phyloP scores from a whole-genome alignment of 805 yeast species.

The Candida anglica region DNA sequence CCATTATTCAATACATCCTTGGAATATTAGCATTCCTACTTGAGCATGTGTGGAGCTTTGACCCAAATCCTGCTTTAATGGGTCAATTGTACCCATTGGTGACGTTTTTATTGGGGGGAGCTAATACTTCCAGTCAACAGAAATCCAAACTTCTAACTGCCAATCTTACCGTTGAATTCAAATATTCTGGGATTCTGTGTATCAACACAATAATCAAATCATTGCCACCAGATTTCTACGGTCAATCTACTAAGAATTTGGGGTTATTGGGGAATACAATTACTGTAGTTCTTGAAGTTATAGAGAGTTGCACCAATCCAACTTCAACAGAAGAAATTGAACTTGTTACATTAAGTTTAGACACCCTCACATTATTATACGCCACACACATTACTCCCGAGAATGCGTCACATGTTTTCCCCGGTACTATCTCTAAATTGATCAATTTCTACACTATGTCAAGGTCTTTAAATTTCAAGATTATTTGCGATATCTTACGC shows the following conservation, averaged over 20 bases:
- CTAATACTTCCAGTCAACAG: conserved; percentile 7
- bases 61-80: conserved; percentile 16
- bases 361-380: conserved; percentile 11
- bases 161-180: conserved; percentile 11
- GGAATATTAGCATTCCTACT: conserved; percentile 25
- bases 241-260: conserved; percentile 13
- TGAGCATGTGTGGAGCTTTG: conserved; percentile 25
- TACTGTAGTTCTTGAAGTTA: conserved; percentile 17
- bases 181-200: conserved; percentile 11
- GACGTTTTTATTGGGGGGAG: conserved; percentile 18
- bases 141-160: not conserved
- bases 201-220: conserved; percentile 10
- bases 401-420: conserved; percentile 35
- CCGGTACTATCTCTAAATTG: conserved; percentile 33
- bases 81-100: conserved; percentile 36
- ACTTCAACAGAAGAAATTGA: conserved; percentile 14
- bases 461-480: conserved; percentile 17
- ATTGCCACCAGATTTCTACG: conserved; percentile 18
- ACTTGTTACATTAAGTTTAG: conserved; percentile 8
- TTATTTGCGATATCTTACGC: conserved; percentile 17
- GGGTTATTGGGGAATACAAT: conserved; percentile 26
- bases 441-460: conserved; percentile 21
- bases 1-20: conserved; percentile 18
- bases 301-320: conserved; percentile 7
- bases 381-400: conserved; percentile 19